A percentile compares a stretch with the other conserved stretches of the same genome.
These are phyloP conservation scores for Sequoia sempervirens DNA, from an alignment of 75 land plant genomes.

Conservation along the genomic window DNA sequence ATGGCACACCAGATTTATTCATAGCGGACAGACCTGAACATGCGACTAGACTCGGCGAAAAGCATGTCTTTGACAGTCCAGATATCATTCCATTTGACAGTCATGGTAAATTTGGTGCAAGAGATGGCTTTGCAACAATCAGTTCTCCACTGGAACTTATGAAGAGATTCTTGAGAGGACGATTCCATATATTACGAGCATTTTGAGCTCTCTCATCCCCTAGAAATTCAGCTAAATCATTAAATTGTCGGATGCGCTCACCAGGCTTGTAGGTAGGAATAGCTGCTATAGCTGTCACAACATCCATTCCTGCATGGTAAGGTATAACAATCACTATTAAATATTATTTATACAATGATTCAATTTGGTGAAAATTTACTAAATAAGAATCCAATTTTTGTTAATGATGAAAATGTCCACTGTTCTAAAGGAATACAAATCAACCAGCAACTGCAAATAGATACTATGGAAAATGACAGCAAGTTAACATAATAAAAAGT, in stretches of 20 bases:
- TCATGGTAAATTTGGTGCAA: conserved; percentile 57
- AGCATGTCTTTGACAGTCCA: neutral
- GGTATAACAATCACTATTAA: neutral
- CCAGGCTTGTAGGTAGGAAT: conserved; percentile 82
- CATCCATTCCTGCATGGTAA: conserved; percentile 66
- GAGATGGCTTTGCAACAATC: conserved; percentile 51
- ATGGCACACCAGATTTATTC: neutral
- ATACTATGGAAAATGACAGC: neutral
- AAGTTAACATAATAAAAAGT: neutral
- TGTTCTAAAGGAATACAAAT: neutral
- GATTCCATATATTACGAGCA: conserved; percentile 76
- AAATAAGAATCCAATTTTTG: neutral
- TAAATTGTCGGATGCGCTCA: conserved; percentile 72
- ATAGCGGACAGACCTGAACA: neutral
- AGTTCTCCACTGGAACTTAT: conserved; percentile 85
- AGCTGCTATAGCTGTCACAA: conserved; percentile 60
- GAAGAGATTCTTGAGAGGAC: conserved; percentile 67
- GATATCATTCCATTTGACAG: neutral
- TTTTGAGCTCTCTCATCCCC: conserved; percentile 88
- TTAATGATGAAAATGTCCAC: neutral
- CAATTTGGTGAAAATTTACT: neutral
- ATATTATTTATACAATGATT: neutral
- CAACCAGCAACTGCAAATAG: neutral
- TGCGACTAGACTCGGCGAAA: neutral
- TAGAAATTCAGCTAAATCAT: conserved; percentile 72